These are phyloP conservation scores for carrot (Daucus carota) DNA, from an alignment of 129 eudicot genomes.

Conservation along the genomic window DNA sequence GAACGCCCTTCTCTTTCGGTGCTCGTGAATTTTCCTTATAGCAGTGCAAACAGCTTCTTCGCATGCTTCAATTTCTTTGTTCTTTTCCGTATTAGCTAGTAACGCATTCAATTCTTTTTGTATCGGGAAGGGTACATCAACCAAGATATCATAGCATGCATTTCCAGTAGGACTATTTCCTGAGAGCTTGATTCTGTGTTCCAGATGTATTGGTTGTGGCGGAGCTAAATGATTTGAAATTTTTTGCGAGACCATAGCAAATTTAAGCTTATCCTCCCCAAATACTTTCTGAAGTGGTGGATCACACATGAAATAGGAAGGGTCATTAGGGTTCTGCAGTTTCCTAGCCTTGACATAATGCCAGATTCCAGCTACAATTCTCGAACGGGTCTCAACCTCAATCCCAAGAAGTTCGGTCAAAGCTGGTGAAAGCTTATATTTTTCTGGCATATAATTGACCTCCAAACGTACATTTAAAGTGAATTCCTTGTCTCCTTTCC, in stretches of 20 bases:
- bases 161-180: conserved; percentile 82
- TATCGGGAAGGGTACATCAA: conserved; percentile 76
- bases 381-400: conserved; percentile 85
- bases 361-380: conserved; percentile 82
- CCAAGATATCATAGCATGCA: conserved; percentile 86
- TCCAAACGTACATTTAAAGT: conserved; percentile 57
- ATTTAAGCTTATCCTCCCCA: conserved; percentile 71
- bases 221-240: conserved; percentile 68
- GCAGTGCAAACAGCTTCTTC: conserved; percentile 79
- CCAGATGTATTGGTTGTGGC: conserved; percentile 87
- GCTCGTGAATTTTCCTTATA: conserved; percentile 88
- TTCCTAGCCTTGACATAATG: conserved; percentile 90
- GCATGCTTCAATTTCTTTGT: conserved; percentile 73
- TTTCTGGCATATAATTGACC: conserved; percentile 82
- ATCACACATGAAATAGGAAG: conserved; percentile 79
- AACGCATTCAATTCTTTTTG: conserved; percentile 79
- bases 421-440: conserved; percentile 68
- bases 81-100: conserved; percentile 69
- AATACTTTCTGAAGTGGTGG: conserved; percentile 75
- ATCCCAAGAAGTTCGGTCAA: conserved; percentile 82
- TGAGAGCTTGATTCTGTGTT: conserved; percentile 79
- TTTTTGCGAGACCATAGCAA: conserved; percentile 63
- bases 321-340: conserved; percentile 64
- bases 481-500: conserved; percentile 88
- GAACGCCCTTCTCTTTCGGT: conserved; percentile 78